Conservation (phyloP, 306 rosid genomes). For the Cicer cuneatum region DNA sequence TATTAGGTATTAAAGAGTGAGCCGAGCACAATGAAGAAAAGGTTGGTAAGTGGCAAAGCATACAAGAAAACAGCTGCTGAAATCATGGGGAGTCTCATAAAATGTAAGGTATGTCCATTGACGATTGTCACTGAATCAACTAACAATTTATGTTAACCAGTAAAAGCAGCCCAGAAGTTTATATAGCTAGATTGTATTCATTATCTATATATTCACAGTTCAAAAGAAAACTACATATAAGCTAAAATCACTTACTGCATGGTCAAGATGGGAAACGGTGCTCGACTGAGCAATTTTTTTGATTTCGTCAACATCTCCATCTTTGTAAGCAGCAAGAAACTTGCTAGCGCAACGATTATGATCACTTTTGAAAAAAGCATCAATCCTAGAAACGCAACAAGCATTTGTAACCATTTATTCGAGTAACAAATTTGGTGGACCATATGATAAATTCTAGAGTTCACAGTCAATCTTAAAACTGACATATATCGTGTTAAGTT, state of each 20-base stretch:
- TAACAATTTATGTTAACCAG: neutral
- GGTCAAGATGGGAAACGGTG: constrained; percentile 78
- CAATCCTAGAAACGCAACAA: constrained; percentile 59
- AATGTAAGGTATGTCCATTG: neutral
- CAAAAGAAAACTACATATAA: neutral
- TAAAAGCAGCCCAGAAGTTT: constrained; percentile 24
- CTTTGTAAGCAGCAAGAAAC: constrained; percentile 78
- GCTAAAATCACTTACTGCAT: constrained; percentile 60
- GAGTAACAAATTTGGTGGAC: constrained; percentile 6
- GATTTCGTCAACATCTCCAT: constrained; percentile 87
- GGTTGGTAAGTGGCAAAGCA: neutral
- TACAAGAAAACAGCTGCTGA: neutral
- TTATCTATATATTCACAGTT: neutral
- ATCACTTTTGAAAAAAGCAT: constrained; percentile 81
- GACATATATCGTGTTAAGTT: neutral
- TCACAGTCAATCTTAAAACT: neutral
- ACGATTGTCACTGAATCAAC: constrained; percentile 8
- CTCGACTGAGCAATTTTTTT: constrained; percentile 74
- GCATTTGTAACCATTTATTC: constrained; percentile 30
- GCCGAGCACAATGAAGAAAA: neutral
- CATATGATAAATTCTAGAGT: constrained; percentile 25
- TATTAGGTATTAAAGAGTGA: constrained; percentile 21
- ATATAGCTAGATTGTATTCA: constrained; percentile 15
- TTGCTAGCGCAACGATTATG: constrained; percentile 79
- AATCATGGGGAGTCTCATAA: constrained; percentile 1